These are phyloP conservation scores for Suillus weaverae DNA, from an alignment of 768 basidiomycete genomes.

Conservation along the genomic window DNA sequence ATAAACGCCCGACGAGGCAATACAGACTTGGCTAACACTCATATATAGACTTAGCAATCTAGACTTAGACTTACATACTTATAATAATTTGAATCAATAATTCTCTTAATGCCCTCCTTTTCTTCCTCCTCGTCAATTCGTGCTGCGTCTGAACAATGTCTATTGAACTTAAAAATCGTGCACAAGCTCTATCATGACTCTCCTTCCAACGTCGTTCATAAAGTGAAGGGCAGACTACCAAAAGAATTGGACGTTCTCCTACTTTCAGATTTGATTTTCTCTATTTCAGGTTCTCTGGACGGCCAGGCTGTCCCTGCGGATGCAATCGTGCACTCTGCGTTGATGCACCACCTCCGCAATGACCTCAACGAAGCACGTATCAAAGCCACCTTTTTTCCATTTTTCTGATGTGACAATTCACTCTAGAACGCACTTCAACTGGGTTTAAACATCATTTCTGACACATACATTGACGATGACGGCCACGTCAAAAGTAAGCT, in stretches of 20 bases:
- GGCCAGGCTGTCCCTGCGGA: slow-evolving; percentile 38
- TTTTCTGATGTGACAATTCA: slow-evolving; percentile 12
- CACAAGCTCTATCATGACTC: slow-evolving; percentile 42
- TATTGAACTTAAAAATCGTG: slow-evolving; percentile 45
- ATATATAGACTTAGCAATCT: slow-evolving; percentile 14
- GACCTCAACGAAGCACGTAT: slow-evolving; percentile 50
- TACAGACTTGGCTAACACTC: slow-evolving; percentile 30
- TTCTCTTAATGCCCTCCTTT: slow-evolving; percentile 32
- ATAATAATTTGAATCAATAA: not conserved
- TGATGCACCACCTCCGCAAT: slow-evolving; percentile 47
- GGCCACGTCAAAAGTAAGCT: slow-evolving; percentile 42
- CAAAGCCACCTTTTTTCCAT: slow-evolving; percentile 2
- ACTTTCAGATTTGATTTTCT: slow-evolving; percentile 49
- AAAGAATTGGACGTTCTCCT: slow-evolving; percentile 49
- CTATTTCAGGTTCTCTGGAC: slow-evolving; percentile 56
- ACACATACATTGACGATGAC: slow-evolving; percentile 48
- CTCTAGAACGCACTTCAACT: slow-evolving; percentile 59
- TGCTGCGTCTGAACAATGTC: slow-evolving; percentile 43
- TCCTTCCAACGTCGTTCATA: slow-evolving; percentile 30
- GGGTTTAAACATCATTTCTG: slow-evolving; percentile 59
- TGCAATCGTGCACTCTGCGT: slow-evolving; percentile 48
- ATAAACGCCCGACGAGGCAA: slow-evolving; percentile 17
- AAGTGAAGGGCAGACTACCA: slow-evolving; percentile 35
- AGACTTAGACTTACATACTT: not conserved
- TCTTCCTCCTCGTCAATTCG: slow-evolving; percentile 36